These are phyloP conservation scores for Pholiota microspora DNA, from an alignment of 768 basidiomycete species.

Conservation along the genomic window DNA sequence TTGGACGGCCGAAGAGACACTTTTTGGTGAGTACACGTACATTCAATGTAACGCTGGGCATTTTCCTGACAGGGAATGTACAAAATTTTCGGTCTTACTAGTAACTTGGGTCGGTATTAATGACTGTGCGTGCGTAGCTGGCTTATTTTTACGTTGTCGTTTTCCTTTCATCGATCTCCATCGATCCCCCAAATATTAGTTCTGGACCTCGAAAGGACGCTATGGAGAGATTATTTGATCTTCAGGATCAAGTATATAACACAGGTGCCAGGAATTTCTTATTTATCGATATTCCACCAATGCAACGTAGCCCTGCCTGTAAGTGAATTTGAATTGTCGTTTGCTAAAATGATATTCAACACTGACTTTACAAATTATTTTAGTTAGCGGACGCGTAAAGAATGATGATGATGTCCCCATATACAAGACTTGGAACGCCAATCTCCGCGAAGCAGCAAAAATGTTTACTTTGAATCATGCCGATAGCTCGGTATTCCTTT, in stretches of 20 bases:
- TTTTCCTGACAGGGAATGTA: neutral
- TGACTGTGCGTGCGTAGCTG: slow-evolving; percentile 48
- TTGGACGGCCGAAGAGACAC: slow-evolving; percentile 40
- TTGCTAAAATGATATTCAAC: no score
- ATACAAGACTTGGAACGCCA: slow-evolving; percentile 44
- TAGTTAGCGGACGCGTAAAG: no score
- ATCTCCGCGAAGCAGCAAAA: slow-evolving; percentile 28
- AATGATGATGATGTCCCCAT: neutral
- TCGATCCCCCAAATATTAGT: no score
- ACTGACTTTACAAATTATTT: no score
- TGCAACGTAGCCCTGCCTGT: slow-evolving; percentile 48
- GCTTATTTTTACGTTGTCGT: neutral
- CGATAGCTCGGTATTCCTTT: slow-evolving; percentile 47
- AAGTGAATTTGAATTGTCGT: no score
- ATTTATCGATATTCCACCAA: slow-evolving; percentile 59
- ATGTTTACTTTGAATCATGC: slow-evolving; percentile 38
- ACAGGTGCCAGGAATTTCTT: slow-evolving; percentile 54
- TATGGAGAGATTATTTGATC: slow-evolving; percentile 36
- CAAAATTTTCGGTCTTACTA: slow-evolving; percentile 19
- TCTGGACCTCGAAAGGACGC: neutral
- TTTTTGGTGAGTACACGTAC: slow-evolving; percentile 40
- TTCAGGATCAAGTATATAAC: slow-evolving; percentile 48
- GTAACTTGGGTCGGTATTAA: slow-evolving; percentile 72
- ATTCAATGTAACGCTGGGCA: neutral
- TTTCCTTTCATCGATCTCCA: no score